Conservation (phyloP, 1,139 yeast species). For the Blastobotrys illinoisensis region DNA sequence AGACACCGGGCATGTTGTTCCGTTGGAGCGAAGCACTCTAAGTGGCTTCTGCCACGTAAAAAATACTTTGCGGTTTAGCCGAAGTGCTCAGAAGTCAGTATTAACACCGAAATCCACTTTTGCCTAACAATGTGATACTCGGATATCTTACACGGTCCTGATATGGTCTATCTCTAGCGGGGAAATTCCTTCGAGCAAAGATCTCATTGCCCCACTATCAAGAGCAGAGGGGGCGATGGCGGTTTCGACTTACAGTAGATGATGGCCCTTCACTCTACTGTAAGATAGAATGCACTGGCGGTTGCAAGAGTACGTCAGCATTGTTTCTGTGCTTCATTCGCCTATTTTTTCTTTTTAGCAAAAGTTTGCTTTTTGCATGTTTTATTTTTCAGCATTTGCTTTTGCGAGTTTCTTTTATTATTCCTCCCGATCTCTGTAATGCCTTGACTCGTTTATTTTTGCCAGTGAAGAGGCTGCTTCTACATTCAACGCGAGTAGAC, state of each 20-base stretch:
- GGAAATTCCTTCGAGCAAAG: background rate
- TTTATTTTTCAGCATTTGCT: background rate
- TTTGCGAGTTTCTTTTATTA: background rate
- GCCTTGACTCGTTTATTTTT: background rate
- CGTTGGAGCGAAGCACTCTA: background rate
- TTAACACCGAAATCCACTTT: background rate
- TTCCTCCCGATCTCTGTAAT: background rate
- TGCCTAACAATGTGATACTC: background rate
- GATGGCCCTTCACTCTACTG: background rate
- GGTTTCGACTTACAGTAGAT: background rate
- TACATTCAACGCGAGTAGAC: background rate
- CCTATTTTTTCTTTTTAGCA: background rate
- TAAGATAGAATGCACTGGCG: background rate
- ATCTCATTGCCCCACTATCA: background rate
- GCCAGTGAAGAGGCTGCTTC: background rate
- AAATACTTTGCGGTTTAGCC: background rate
- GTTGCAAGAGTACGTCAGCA: background rate
- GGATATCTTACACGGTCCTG: background rate
- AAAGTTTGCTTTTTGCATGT: background rate
- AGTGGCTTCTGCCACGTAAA: background rate
- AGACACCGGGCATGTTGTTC: background rate
- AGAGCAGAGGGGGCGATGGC: background rate
- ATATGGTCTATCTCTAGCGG: background rate
- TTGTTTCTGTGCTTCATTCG: background rate
- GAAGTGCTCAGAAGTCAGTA: background rate